Percentiles rank a stretch among this genome's conserved stretches.
These are phyloP conservation scores for Trichosanthes truncata DNA, from an alignment of 306 rosid species.

Conservation along the genomic window DNA sequence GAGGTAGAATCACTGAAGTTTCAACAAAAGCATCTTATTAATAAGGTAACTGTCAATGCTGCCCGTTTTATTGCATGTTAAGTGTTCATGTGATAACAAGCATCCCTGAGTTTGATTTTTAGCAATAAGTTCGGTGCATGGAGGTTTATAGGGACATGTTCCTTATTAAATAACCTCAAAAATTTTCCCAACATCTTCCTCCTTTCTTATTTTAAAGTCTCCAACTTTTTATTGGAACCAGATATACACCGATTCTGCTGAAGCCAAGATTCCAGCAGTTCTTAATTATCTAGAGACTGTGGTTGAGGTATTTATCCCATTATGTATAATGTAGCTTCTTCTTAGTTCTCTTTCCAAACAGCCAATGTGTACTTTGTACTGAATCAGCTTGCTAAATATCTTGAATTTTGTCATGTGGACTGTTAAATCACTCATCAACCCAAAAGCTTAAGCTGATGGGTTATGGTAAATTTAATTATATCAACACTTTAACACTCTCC, in stretches of 20 bases:
- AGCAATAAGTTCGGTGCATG: background rate
- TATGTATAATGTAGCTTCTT: slow-evolving; percentile 1
- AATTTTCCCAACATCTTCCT: background rate
- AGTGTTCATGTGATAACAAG: background rate
- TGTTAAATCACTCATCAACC: too few species aligned
- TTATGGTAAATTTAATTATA: too few species aligned
- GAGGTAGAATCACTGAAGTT: slow-evolving; percentile 75
- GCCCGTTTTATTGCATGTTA: background rate
- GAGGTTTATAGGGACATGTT: background rate
- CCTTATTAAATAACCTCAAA: background rate
- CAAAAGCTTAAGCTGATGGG: too few species aligned
- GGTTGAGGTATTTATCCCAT: slow-evolving; percentile 52
- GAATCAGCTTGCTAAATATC: background rate
- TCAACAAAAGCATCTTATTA: slow-evolving; percentile 60
- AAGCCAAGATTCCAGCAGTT: slow-evolving; percentile 91
- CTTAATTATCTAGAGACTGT: slow-evolving; percentile 84
- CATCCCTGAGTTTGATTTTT: background rate
- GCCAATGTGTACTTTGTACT: background rate
- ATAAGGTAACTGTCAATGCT: slow-evolving; percentile 44
- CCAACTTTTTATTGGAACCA: slow-evolving; percentile 25
- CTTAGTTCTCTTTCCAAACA: background rate
- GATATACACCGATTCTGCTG: slow-evolving; percentile 90
- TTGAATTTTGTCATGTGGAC: background rate
- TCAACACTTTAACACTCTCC: too few species aligned
- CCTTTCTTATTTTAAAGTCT: background rate